Base-by-base conservation (phyloP, 2,329 filamentous ascomycete species). In the Colletotrichum somersetense region DNA sequence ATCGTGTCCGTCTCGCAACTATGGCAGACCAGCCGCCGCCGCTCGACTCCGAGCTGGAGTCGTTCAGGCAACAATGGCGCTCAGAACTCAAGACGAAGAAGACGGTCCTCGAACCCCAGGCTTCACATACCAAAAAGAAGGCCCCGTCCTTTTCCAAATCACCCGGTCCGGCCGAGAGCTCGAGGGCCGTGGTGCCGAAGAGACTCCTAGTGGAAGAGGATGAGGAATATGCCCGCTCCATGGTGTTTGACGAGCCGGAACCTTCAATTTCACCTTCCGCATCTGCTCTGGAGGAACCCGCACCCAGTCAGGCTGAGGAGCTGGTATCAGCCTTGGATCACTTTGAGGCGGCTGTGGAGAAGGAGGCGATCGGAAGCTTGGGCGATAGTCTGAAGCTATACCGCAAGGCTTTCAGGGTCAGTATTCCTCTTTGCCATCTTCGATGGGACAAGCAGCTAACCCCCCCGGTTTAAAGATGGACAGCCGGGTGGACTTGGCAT, bases 361-460 rank as follows among this genome's bases (percentile, higher is more conserved):
- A 91, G 81, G 96, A 99, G 82, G 89, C 88, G 0, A 89, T 93
- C 77, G 96, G 96, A 0, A 96, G 90, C 74, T 86, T 98, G 62
- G 95, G 95, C 6, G 96, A 98, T 74, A 98, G 96, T 79, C 81
- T 99, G 67, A 90, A 89, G 75, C 88, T 97, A 62, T 99, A 99
- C 81, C 90, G 96, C 58, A 95, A 92, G 80, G 96, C 96, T 0
- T 98, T 97, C 80, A 91, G 92, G 80, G 94, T 96, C 82, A 71
- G 86, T 78, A 4, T 40, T 16, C 2, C 11, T n/a, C n/a, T 35
- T 52, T 12, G 5, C 42, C 2, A 44, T 26, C 35, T 8, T 40
- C 3, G 0, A 42, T 10, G 20, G 23, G 26, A 16, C 53, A 2
- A 66, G 65, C 56, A 62, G 61, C 71, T 80, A 52, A 79, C 66